Evolutionary conservation across 2,329 filamentous ascomycete genomes (phyloP).

Genomic region (Diaporthe vexans): DNA sequence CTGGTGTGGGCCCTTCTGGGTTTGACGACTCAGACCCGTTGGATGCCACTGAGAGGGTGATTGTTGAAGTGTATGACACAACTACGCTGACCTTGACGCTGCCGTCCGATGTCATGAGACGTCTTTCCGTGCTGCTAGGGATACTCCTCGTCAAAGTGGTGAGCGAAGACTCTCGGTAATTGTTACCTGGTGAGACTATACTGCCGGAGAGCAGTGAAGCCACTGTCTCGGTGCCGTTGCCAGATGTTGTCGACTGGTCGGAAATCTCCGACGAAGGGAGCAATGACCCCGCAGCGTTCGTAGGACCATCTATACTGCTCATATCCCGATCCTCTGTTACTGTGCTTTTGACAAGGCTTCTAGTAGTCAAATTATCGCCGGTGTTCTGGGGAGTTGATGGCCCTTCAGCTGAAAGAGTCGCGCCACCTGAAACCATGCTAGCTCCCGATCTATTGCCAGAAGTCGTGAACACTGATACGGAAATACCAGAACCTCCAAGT

Average conservation of each 20-base stretch:
- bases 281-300: background rate
- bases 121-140: background rate
- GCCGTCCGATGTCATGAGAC: background rate
- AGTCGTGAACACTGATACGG: accelerated
- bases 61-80: background rate
- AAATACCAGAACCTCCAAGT: background rate
- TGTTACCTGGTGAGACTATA: too few relatives aligned
- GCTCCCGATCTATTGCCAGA: background rate
- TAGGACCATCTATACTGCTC: background rate
- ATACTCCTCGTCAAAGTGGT: background rate
- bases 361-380: background rate
- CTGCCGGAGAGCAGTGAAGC: too few relatives aligned
- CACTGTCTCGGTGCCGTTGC: background rate
- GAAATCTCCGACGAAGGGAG: background rate
- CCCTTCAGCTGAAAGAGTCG: background rate
- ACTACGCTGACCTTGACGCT: constrained; percentile 6
- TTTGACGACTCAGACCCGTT: accelerated
- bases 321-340: background rate
- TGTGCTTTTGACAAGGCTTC: background rate
- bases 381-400: background rate
- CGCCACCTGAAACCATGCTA: background rate
- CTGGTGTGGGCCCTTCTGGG: background rate
- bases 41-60: background rate
- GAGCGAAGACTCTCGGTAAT: background rate
- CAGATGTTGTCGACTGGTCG: background rate